A percentile compares a stretch with the other conserved stretches of the same genome.
Conservation (phyloP, 2,329 filamentous ascomycete species). For the Ophiostoma himal-ulmi region DNA sequence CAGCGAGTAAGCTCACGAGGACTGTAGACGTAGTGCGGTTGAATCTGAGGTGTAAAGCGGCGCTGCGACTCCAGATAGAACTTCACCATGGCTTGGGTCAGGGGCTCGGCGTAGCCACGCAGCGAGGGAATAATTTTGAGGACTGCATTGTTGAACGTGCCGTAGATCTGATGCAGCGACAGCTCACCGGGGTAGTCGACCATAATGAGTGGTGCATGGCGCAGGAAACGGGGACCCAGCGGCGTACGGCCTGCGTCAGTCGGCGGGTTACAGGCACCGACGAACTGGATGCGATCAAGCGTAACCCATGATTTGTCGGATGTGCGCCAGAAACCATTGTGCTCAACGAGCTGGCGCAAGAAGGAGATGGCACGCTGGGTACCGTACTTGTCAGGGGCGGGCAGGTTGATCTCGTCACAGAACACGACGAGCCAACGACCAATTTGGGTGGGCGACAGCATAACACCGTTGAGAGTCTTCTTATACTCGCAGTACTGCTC, state of each 20-base stretch:
- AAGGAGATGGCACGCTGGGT: slow-evolving; percentile 97
- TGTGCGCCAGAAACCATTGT: slow-evolving; percentile 98
- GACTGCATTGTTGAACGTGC: slow-evolving; percentile 92
- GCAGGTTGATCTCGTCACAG: slow-evolving; percentile 99
- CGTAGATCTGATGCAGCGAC: slow-evolving; percentile 94
- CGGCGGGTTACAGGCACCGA: slow-evolving; percentile 96
- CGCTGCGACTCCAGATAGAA: slow-evolving; percentile 94
- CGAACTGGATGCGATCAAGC: slow-evolving; percentile 95
- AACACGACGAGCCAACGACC: slow-evolving; percentile 97
- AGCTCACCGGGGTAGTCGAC: slow-evolving; percentile 97
- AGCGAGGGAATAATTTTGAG: slow-evolving; percentile 94
- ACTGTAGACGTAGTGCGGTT: slow-evolving; percentile 98
- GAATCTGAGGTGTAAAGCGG: slow-evolving; percentile 90
- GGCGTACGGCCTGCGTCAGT: slow-evolving; percentile 95
- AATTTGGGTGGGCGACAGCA: slow-evolving; percentile 93
- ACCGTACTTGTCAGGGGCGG: slow-evolving; percentile 93
- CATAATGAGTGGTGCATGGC: slow-evolving; percentile 98
- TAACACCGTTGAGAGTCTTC: slow-evolving; percentile 93
- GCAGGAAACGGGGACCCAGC: slow-evolving; percentile 85
- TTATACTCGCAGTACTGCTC: slow-evolving; percentile 99
- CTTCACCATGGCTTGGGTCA: slow-evolving; percentile 96
- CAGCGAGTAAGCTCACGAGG: slow-evolving; percentile 96
- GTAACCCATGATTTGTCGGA: slow-evolving; percentile 97
- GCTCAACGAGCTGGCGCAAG: slow-evolving; percentile 92
- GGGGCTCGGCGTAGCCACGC: slow-evolving; percentile 87